Conservation (phyloP, 1,139 yeast species). For the Debaryomycetaceae sp. region DNA sequence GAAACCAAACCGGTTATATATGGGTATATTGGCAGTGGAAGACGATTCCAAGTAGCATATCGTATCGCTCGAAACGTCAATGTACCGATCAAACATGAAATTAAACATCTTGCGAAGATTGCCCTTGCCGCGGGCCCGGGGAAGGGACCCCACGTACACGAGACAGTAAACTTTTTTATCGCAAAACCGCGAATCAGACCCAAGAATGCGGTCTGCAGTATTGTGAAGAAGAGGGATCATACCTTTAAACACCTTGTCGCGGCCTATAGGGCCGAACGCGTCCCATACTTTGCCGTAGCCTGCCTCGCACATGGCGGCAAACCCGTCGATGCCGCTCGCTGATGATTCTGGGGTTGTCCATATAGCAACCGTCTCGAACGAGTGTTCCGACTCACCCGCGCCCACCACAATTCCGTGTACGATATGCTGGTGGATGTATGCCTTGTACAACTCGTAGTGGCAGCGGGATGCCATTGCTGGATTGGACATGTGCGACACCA, state of each 20-base stretch:
- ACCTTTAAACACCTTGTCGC: conserved; percentile 43
- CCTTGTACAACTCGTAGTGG: conserved; percentile 42
- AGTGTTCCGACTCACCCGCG: conserved; percentile 28
- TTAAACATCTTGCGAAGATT: conserved; percentile 49
- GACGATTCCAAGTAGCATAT: conserved; percentile 52
- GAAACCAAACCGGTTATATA: conserved; percentile 50
- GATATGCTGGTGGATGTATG: conserved; percentile 47
- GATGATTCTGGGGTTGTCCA: conserved; percentile 50
- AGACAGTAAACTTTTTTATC: conserved; percentile 40
- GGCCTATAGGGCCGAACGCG: conserved; percentile 40
- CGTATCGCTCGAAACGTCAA: conserved; percentile 33
- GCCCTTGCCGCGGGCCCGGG: conserved; percentile 57
- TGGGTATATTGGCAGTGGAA: conserved; percentile 40
- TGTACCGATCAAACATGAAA: conserved; percentile 39
- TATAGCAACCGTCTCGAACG: conserved; percentile 51
- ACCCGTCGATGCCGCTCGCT: conserved; percentile 33
- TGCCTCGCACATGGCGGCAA: conserved; percentile 40
- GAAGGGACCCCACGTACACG: conserved; percentile 51
- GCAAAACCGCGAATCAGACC: conserved; percentile 22
- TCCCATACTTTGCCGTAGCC: conserved; percentile 49
- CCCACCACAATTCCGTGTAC: conserved; percentile 46
- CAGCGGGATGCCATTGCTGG: conserved; percentile 24
- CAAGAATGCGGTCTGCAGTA: conserved; percentile 28
- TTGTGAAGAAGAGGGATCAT: conserved; percentile 49
- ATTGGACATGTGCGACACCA: conserved; percentile 33